phyloP scores from a whole-genome alignment of 306 rosid species.

The Cicer yamashitae region DNA sequence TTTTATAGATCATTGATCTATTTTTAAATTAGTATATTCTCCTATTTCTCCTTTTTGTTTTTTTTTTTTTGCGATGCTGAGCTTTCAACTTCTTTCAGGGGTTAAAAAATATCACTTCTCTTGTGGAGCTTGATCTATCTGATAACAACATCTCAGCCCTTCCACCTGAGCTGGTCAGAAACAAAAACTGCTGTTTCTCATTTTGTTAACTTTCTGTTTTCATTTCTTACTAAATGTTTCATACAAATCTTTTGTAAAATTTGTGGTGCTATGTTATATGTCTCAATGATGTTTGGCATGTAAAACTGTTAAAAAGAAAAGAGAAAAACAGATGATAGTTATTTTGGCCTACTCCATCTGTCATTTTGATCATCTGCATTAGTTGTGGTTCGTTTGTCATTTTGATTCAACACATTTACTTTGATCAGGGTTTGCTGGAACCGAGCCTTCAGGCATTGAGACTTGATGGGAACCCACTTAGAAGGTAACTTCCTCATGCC shows the following conservation, averaged over 20 bases:
- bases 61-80: conserved; percentile 11
- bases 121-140: conserved; percentile 78
- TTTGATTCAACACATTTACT: conserved; percentile 36
- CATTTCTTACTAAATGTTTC: conserved; percentile 13
- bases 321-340: background rate
- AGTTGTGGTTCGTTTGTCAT: conserved; percentile 24
- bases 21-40: conserved; percentile 13
- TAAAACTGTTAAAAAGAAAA: conserved; percentile 3
- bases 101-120: conserved; percentile 67
- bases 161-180: conserved; percentile 88
- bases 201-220: conserved; percentile 18
- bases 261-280: conserved; percentile 4
- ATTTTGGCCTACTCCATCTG: conserved; percentile 3
- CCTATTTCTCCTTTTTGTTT: background rate
- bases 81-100: conserved; percentile 61
- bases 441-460: conserved; percentile 75
- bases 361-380: conserved; percentile 19
- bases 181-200: conserved; percentile 33
- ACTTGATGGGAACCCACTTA: conserved; percentile 92
- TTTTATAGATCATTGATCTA: conserved; percentile 4
- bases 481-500: conserved; percentile 65
- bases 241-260: conserved; percentile 31
- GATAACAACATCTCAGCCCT: conserved; percentile 81
- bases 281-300: conserved; percentile 24
- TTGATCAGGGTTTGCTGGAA: conserved; percentile 86